Conservation (phyloP, 495 filamentous ascomycete genomes). For the Hypoxylon crocopeplum region DNA sequence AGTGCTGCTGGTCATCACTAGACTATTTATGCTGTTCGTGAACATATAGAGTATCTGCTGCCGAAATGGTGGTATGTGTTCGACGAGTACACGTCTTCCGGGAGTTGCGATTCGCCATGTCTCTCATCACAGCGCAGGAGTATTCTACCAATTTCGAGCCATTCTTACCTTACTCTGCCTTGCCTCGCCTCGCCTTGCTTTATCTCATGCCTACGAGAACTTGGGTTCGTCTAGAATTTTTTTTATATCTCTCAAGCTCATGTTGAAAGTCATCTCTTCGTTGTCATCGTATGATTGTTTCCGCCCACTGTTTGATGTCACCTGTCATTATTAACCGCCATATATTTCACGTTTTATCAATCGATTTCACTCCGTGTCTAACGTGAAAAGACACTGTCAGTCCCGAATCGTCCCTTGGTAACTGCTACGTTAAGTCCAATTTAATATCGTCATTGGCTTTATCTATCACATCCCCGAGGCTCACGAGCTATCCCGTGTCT, state of each 20-base stretch:
- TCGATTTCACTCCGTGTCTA: constrained; percentile 10
- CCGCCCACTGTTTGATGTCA: too few relatives aligned
- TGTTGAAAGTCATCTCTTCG: neutral
- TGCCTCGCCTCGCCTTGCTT: too few relatives aligned
- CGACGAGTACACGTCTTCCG: neutral
- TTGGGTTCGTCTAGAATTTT: constrained; percentile 1
- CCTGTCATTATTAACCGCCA: too few relatives aligned
- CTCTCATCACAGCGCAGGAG: constrained; percentile 3
- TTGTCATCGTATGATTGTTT: constrained; percentile 14
- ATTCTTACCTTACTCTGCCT: too few relatives aligned
- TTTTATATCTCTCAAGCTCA: constrained; percentile 18
- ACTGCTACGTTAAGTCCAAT: constrained; percentile 12
- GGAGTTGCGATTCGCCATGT: neutral
- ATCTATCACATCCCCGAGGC: constrained; percentile 9
- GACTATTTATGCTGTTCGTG: neutral
- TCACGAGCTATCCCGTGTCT: neutral
- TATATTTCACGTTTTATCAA: neutral
- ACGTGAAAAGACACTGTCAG: constrained; percentile 8
- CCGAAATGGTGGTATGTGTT: constrained; percentile 32
- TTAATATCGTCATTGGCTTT: constrained; percentile 28
- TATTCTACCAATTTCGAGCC: constrained; percentile 17
- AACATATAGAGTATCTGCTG: constrained; percentile 26
- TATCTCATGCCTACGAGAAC: neutral
- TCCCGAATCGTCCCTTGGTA: constrained; percentile 26
- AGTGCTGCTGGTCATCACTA: too few relatives aligned